These are phyloP conservation scores for Mycena polygramma DNA, from an alignment of 768 basidiomycete species.

Conservation along the genomic window DNA sequence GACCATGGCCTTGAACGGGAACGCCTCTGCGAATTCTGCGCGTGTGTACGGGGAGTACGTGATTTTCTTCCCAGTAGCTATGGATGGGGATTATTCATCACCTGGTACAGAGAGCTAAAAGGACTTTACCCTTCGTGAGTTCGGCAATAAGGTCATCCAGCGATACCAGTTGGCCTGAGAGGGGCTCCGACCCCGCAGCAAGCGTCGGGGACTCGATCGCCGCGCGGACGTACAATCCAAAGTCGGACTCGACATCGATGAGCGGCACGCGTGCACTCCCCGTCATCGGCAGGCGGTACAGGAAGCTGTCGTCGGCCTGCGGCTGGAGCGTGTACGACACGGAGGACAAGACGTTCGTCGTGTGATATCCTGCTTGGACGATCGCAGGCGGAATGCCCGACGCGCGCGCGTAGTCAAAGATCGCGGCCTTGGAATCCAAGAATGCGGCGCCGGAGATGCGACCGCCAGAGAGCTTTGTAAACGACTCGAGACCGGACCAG, in stretches of 20 bases:
- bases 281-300: conserved; percentile 8
- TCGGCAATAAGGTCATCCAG: conserved; percentile 6
- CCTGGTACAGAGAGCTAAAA: neutral
- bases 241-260: conserved; percentile 22
- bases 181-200: conserved; percentile 15
- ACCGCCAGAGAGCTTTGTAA: conserved; percentile 1
- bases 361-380: conserved; percentile 21
- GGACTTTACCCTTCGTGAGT: neutral
- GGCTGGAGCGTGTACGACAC: neutral
- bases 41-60: neutral
- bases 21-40: neutral
- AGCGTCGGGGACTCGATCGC: conserved; percentile 21
- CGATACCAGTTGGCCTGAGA: conserved; percentile 10
- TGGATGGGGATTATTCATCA: too few relatives aligned
- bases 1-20: neutral
- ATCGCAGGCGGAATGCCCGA: conserved; percentile 11
- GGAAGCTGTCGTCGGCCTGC: conserved; percentile 8
- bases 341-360: conserved; percentile 1
- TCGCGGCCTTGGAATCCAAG: conserved; percentile 21
- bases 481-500: conserved; percentile 26
- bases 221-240: conserved; percentile 26
- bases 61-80: conserved; percentile 16
- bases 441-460: neutral
- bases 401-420: conserved; percentile 5
- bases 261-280: conserved; percentile 14